These are phyloP conservation scores for Phytopythium helicoides DNA, from an alignment of 352 stramenopile genomes.

Conservation along the genomic window DNA sequence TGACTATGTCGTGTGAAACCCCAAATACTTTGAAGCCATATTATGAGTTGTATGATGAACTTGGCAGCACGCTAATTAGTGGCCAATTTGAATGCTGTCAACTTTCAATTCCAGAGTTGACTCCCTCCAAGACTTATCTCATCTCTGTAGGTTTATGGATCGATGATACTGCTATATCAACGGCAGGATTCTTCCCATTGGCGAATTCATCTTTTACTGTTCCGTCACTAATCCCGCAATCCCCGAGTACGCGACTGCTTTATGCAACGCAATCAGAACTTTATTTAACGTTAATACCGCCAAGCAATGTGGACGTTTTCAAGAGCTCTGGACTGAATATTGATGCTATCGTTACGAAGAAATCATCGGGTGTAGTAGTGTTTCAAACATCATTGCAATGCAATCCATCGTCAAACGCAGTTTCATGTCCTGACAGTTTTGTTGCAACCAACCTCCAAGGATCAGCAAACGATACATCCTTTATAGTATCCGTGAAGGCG, in stretches of 20 bases:
- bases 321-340: slow-evolving; percentile 7
- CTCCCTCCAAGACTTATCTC: background rate
- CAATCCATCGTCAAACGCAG: background rate
- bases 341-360: background rate
- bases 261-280: slow-evolving; percentile 25
- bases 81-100: background rate
- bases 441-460: slow-evolving; percentile 7
- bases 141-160: background rate
- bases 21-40: background rate
- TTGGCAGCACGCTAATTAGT: background rate
- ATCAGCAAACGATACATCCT: slow-evolving; percentile 9
- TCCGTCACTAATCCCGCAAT: slow-evolving; percentile 15
- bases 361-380: background rate
- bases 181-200: no score
- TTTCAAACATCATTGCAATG: slow-evolving; percentile 12
- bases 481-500: slow-evolving; percentile 23
- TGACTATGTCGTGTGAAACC: slow-evolving; percentile 28
- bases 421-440: slow-evolving; percentile 22
- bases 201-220: background rate
- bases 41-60: background rate
- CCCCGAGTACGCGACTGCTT: slow-evolving; percentile 13
- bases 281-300: slow-evolving; percentile 17
- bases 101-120: background rate
- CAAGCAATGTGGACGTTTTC: slow-evolving; percentile 9
- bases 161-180: no score